phyloP scores from a whole-genome alignment of 495 filamentous ascomycete genomes.

The Neurospora africana region DNA sequence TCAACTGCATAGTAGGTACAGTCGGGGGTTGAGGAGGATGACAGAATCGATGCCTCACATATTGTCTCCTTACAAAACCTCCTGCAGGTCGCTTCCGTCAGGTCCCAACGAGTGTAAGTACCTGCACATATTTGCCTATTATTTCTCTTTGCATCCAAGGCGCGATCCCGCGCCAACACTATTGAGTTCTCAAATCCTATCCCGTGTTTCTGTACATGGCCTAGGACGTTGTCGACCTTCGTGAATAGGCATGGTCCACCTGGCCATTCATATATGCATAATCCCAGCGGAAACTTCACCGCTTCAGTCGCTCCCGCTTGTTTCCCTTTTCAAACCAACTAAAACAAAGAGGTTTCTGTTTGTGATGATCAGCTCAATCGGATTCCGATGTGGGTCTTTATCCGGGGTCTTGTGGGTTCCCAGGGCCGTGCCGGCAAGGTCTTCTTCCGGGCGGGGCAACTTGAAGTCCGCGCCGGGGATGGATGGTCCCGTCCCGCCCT shows the following conservation, averaged over 20 bases:
- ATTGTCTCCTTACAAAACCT: neutral
- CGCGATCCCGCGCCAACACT: neutral
- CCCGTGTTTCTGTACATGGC: too few relatives aligned
- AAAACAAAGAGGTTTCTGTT: neutral
- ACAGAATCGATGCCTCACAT: neutral
- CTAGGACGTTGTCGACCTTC: too few relatives aligned
- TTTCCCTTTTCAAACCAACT: neutral
- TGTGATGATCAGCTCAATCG: neutral
- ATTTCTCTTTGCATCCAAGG: neutral
- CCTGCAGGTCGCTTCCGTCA: neutral
- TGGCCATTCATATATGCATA: too few relatives aligned
- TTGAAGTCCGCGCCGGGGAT: neutral
- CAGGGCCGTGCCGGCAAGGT: neutral
- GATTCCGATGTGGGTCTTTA: neutral
- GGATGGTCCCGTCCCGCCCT: neutral
- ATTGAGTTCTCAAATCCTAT: too few relatives aligned
- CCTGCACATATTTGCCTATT: neutral
- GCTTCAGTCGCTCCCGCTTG: neutral
- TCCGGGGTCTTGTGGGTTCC: neutral
- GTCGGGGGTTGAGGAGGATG: neutral
- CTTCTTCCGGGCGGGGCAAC: neutral
- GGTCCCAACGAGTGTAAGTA: neutral
- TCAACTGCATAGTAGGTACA: neutral
- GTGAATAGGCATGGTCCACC: too few relatives aligned
- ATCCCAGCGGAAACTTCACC: too few relatives aligned